Evolutionary conservation across 768 basidiomycete species (phyloP).

Genomic region (Naganishia friedmannii): DNA sequence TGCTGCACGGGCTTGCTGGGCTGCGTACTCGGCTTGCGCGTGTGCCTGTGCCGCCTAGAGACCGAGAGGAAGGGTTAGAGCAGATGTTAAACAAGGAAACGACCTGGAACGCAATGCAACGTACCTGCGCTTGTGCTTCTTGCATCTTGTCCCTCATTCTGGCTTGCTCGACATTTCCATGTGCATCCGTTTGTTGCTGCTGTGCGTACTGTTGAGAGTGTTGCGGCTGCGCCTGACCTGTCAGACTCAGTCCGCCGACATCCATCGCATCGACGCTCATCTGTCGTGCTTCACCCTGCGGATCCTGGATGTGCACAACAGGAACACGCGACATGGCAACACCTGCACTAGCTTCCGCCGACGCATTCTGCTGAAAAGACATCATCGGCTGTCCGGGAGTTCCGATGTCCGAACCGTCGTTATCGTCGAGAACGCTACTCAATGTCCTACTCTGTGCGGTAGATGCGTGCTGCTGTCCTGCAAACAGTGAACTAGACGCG

Average conservation of each 20-base stretch:
- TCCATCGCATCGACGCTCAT: slow-evolving; percentile 50
- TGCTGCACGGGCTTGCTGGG: slow-evolving; percentile 50
- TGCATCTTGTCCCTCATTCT: slow-evolving; percentile 48
- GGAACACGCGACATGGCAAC: slow-evolving; percentile 23
- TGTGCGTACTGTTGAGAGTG: no score
- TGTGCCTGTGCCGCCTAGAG: slow-evolving; percentile 46
- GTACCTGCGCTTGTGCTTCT: slow-evolving; percentile 50
- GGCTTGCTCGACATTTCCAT: slow-evolving; percentile 38
- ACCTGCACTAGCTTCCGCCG: slow-evolving; percentile 5
- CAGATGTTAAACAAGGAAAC: neutral
- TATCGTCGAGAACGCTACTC: slow-evolving; percentile 8
- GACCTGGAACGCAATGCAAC: slow-evolving; percentile 21
- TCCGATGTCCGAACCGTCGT: neutral
- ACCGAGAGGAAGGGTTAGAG: neutral
- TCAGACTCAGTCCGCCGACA: slow-evolving; percentile 33
- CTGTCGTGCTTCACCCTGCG: neutral
- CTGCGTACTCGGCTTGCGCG: slow-evolving; percentile 47
- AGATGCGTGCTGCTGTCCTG: neutral
- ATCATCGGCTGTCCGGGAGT: slow-evolving; percentile 3
- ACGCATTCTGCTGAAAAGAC: slow-evolving; percentile 2
- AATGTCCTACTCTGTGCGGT: slow-evolving; percentile 17
- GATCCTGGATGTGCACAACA: neutral
- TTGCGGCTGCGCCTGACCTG: slow-evolving; percentile 3
- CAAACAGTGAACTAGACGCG: neutral
- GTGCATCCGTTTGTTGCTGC: slow-evolving; percentile 4